Percentiles rank a stretch among this genome's conserved stretches.
Conservation (phyloP, 2,329 filamentous ascomycete species). For the Chrysoporthe deuterocubensis region DNA sequence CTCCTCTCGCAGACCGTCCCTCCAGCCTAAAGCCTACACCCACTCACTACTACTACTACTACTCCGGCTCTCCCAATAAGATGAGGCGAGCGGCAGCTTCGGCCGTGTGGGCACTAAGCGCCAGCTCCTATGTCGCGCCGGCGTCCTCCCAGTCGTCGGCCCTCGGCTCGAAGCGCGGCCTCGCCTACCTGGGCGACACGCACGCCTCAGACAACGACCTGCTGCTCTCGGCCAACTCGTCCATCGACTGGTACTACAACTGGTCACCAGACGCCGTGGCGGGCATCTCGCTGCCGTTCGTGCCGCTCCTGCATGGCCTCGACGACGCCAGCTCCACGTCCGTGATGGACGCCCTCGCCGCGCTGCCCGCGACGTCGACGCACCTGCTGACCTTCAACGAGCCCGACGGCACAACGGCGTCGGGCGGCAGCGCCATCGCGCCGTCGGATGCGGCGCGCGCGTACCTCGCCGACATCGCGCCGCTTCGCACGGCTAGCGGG, state of each 20-base stretch:
- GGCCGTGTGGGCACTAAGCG: background rate
- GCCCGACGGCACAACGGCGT: conserved; percentile 44
- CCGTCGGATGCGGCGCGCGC: conserved; percentile 43
- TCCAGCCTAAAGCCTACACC: background rate
- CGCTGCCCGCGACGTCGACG: conserved; percentile 40
- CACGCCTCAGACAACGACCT: conserved; percentile 40
- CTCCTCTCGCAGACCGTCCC: too few relatives aligned
- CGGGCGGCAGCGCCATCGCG: conserved; percentile 44
- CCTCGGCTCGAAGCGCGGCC: conserved; percentile 34
- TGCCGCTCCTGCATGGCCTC: conserved; percentile 45
- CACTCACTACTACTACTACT: background rate
- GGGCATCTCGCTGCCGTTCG: conserved; percentile 38
- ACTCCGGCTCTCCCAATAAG: background rate
- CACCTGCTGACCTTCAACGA: conserved; percentile 48
- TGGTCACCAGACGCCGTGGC: conserved; percentile 42
- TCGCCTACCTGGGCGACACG: conserved; percentile 34
- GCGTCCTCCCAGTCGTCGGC: conserved; percentile 4
- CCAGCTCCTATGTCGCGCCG: background rate
- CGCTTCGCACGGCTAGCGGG: conserved; percentile 34
- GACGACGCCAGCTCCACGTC: conserved; percentile 38
- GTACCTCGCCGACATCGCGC: conserved; percentile 44
- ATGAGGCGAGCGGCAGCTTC: background rate
- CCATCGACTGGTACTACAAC: conserved; percentile 48
- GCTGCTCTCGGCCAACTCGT: conserved; percentile 41
- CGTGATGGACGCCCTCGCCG: conserved; percentile 35